These are phyloP conservation scores for Rehmannia glutinosa DNA, from an alignment of 257 asterid genomes.

Conservation along the genomic window DNA sequence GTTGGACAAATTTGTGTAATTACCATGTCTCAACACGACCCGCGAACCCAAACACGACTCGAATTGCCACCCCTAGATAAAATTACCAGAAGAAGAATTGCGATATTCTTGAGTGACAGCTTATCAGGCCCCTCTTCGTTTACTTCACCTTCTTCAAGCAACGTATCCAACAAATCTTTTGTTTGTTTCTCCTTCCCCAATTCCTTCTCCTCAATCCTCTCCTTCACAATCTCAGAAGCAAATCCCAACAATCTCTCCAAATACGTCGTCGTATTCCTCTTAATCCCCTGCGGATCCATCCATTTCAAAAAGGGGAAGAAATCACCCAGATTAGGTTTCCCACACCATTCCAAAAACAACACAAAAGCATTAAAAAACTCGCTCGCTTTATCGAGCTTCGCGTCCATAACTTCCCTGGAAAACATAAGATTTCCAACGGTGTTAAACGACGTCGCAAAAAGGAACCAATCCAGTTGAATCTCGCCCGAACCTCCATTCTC, in stretches of 20 bases:
- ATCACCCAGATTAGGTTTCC: constrained; percentile 25
- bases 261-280: constrained; percentile 15
- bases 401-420: too few relatives aligned
- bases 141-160: constrained; percentile 31
- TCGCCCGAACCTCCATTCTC: too few relatives aligned
- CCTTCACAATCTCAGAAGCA: constrained; percentile 23
- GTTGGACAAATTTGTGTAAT: too few relatives aligned
- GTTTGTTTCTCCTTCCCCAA: not conserved
- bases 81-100: constrained; percentile 34
- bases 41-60: too few relatives aligned
- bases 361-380: constrained; percentile 24
- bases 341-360: constrained; percentile 16
- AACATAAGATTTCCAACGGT: constrained; percentile 28
- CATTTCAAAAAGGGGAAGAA: constrained; percentile 21
- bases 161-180: constrained; percentile 36
- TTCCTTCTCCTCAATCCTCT: constrained; percentile 15
- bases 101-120: constrained; percentile 32
- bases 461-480: constrained; percentile 15
- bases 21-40: too few relatives aligned
- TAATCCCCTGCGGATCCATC: constrained; percentile 30
- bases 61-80: too few relatives aligned
- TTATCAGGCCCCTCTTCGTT: not conserved
- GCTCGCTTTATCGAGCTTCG: not conserved
- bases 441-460: constrained; percentile 23
- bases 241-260: constrained; percentile 4